These are phyloP conservation scores for Amborella trichopoda DNA, from an alignment of 164 flowering plant species.

Conservation along the genomic window DNA sequence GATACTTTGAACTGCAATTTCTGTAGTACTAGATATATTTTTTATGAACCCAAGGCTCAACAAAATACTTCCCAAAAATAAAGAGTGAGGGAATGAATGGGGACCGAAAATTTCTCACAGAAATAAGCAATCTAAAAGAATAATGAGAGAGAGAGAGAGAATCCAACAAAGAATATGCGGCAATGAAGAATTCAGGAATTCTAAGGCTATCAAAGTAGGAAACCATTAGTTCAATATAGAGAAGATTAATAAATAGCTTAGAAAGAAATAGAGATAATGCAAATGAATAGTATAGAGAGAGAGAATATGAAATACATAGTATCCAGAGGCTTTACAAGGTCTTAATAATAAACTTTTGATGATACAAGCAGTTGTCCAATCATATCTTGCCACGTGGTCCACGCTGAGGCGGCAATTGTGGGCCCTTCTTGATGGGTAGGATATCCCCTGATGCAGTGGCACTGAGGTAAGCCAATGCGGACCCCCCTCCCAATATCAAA, in stretches of 20 bases:
- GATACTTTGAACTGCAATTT: no score
- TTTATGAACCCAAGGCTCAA: no score
- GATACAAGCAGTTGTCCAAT: slow-evolving; percentile 2
- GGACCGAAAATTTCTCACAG: no score
- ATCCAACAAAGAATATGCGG: no score
- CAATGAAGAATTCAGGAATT: background rate
- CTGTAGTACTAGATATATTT: no score
- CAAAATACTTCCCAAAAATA: no score
- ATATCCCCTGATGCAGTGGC: slow-evolving; percentile 64
- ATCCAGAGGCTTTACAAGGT: no score
- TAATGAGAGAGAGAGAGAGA: no score
- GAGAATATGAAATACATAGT: background rate
- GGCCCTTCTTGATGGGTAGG: slow-evolving; percentile 89
- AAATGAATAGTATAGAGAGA: slow-evolving; percentile 2
- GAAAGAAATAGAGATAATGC: slow-evolving; percentile 4
- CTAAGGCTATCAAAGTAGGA: background rate
- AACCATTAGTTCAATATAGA: background rate
- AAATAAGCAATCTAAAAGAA: no score
- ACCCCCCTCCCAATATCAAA: slow-evolving; percentile 87
- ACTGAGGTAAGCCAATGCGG: slow-evolving; percentile 65
- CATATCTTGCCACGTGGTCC: slow-evolving; percentile 93
- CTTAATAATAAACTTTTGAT: no score
- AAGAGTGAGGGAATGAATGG: no score
- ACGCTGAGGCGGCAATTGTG: slow-evolving; percentile 86
- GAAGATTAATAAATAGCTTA: slow-evolving; percentile 2